Evolutionary conservation across 75 land plant genomes (phyloP), one percentile per base, ranked within the genome.

Genomic region (Pseudotsuga menziesii): DNA sequence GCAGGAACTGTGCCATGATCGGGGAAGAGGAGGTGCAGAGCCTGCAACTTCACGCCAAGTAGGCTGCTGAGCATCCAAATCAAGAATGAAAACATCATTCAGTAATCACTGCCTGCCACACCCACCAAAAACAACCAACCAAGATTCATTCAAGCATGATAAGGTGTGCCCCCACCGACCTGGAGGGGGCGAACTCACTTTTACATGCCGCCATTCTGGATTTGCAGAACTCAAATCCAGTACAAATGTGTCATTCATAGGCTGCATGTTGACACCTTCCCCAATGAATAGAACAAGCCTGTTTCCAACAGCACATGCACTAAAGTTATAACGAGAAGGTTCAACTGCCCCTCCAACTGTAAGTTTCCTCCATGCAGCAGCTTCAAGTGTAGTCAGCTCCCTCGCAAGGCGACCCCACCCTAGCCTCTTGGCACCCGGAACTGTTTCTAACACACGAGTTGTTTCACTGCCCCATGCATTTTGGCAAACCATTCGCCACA

Each of bases 1-100:
- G 81, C 96, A 93, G 4, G 93, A 91, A 71, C 96, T 93, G 73
- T 93, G 96, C 96, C 96, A 93, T 44, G 96, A 91, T 78, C 96
- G 79, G 13, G 96, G 96, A 44, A 93, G 84, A 17, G 96, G 96
- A 58, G 93, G 89, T 20, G 85, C 89, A 35, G 79, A 66, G 2
- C 93, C 88, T 61, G 90, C 77, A 11, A 93, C 87, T 79, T 93
- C 96, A 41, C 88, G 80, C 96, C 96, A 93, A 11, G 88, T 75
- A 29, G 93, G 95, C 61, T 91, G 90, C 48, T 87, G 76, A 2
- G 93, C 95, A 84, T 92, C 93, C 76, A 93, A 83, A 78, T 93
- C 96, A 70, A 93, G 57, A 3, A 91, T 77, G 76, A 93, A 93
- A 3, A 91, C 96, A 84, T 93, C 96, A 76, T 93, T 93, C 0